phyloP scores from a whole-genome alignment of 306 rosid species.

The Quercus ilex region DNA sequence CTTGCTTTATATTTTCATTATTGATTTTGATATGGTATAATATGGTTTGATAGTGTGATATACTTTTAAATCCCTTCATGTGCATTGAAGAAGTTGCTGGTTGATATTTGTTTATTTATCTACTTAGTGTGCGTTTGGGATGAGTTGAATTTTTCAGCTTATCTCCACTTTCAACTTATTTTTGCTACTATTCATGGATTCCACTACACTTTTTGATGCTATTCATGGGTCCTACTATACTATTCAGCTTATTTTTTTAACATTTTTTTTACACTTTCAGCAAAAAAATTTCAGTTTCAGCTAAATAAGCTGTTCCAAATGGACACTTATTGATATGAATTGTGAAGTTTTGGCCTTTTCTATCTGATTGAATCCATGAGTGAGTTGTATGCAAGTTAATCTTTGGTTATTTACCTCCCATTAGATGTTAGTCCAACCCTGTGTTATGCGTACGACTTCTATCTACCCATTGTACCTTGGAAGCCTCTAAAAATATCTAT shows the following conservation, averaged over 20 bases:
- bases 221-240: too few species aligned
- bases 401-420: neutral
- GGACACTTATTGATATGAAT: neutral
- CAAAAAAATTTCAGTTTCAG: too few species aligned
- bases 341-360: neutral
- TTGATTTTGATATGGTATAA: too few species aligned
- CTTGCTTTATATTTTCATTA: too few species aligned
- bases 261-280: too few species aligned
- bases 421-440: neutral
- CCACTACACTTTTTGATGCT: rapidly evolving
- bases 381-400: neutral
- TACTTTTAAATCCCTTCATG: neutral
- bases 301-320: too few species aligned
- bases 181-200: too few species aligned
- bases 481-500: neutral
- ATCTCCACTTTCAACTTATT: too few species aligned
- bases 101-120: neutral
- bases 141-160: neutral
- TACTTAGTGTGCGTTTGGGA: neutral
- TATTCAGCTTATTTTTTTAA: too few species aligned
- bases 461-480: neutral
- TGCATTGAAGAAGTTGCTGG: neutral
- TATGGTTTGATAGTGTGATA: neutral
- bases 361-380: neutral
- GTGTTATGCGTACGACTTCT: neutral